A percentile compares a stretch with the other conserved stretches of the same genome.
These are phyloP conservation scores for Gnaphalium uliginosum DNA, from an alignment of 129 eudicot genomes.

Conservation along the genomic window DNA sequence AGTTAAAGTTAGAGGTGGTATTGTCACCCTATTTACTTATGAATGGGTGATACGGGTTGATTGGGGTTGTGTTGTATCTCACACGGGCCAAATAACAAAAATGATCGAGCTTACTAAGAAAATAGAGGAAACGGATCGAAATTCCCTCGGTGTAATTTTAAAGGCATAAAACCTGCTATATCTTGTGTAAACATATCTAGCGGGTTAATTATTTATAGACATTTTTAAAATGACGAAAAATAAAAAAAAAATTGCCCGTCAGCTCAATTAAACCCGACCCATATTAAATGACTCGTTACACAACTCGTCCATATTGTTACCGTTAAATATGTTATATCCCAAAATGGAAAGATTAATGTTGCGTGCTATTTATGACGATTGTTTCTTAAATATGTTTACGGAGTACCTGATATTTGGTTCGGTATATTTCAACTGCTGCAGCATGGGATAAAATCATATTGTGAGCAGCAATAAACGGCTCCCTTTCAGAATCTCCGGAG, in stretches of 20 bases:
- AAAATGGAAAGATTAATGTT: not conserved
- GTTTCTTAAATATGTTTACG: not conserved
- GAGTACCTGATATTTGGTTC: constrained; percentile 61
- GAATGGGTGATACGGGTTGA: not conserved
- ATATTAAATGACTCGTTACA: not conserved
- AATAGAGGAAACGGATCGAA: not conserved
- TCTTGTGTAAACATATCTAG: too few species aligned
- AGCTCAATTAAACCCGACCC: not conserved
- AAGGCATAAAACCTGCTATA: not conserved
- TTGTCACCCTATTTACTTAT: not conserved
- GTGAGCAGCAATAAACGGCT: constrained; percentile 72
- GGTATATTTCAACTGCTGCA: constrained; percentile 53
- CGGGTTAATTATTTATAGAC: too few species aligned
- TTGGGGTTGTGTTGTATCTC: not conserved
- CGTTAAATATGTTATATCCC: not conserved
- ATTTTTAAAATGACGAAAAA: not conserved
- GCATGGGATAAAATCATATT: constrained; percentile 68
- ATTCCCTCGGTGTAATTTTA: not conserved
- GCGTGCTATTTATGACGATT: not conserved
- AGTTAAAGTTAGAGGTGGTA: not conserved
- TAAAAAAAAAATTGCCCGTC: not conserved
- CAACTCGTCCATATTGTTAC: not conserved
- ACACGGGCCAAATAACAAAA: not conserved
- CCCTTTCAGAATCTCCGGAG: constrained; percentile 63
- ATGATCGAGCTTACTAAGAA: not conserved